phyloP scores from a whole-genome alignment of 345 rosid genomes.

The Syzygium jambos region DNA sequence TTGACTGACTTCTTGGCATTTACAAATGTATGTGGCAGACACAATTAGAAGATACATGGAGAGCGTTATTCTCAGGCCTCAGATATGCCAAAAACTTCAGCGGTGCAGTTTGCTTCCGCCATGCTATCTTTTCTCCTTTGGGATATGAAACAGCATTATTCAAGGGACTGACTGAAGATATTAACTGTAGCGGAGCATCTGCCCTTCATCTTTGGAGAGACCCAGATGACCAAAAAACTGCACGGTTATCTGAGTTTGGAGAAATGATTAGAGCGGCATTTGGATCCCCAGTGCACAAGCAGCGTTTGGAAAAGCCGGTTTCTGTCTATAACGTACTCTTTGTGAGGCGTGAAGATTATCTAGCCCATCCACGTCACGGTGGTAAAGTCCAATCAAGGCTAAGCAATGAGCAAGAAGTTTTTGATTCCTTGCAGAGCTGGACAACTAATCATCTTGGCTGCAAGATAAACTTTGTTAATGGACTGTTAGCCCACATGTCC shows the following conservation, averaged over 20 bases:
- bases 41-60: conserved; percentile 85
- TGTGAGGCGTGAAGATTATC: conserved; percentile 86
- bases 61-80: conserved; percentile 69
- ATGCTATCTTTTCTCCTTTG: conserved; percentile 66
- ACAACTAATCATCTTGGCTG: conserved; percentile 40
- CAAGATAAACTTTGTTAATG: conserved; percentile 70
- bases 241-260: conserved; percentile 81
- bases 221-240: conserved; percentile 54
- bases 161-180: conserved; percentile 56
- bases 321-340: conserved; percentile 60
- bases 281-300: conserved; percentile 52
- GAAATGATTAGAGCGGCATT: conserved; percentile 88
- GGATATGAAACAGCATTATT: conserved; percentile 84
- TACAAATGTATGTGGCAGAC: conserved; percentile 37
- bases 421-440: conserved; percentile 58
- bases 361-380: conserved; percentile 85
- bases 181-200: conserved; percentile 57
- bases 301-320: conserved; percentile 33
- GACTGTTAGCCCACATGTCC: conserved; percentile 83
- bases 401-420: conserved; percentile 75
- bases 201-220: conserved; percentile 60
- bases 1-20: background rate
- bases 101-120: conserved; percentile 81
- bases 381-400: conserved; percentile 86
- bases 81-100: conserved; percentile 69